Percentiles rank a stretch among this genome's conserved stretches.
phyloP scores from a whole-genome alignment of 441 rosid genomes.

The Jatropha multifida region DNA sequence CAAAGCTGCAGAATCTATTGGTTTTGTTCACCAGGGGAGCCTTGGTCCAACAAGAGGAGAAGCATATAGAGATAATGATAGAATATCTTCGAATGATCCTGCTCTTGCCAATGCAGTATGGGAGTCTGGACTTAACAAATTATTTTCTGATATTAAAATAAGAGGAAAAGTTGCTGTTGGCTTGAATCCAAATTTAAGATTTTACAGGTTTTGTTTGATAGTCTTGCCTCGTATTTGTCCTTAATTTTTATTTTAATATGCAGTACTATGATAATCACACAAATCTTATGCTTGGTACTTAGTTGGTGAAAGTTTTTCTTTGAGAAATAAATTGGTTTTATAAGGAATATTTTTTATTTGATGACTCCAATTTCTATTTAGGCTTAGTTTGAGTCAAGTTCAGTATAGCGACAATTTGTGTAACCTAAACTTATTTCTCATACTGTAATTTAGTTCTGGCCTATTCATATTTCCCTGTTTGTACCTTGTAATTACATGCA shows the following conservation, averaged over 20 bases:
- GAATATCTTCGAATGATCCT: slow-evolving; percentile 70
- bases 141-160: slow-evolving; percentile 72
- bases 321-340: background rate
- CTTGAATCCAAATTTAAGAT: slow-evolving; percentile 83
- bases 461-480: background rate
- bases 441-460: background rate
- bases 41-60: slow-evolving; percentile 91
- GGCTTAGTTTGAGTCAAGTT: too few species aligned
- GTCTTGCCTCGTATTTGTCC: slow-evolving; percentile 10
- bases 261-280: background rate
- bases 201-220: slow-evolving; percentile 58
- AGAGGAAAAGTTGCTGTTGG: slow-evolving; percentile 79
- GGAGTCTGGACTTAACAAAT: slow-evolving; percentile 66
- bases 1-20: slow-evolving; percentile 66
- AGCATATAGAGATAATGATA: slow-evolving; percentile 86
- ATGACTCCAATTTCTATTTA: too few species aligned
- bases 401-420: too few species aligned
- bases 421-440: background rate
- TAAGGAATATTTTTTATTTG: too few species aligned
- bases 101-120: slow-evolving; percentile 63
- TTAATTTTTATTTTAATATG: background rate
- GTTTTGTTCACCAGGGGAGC: slow-evolving; percentile 87
- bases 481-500: background rate
- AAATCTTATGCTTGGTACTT: background rate
- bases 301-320: background rate